Conservation (phyloP, 495 filamentous ascomycete species). For the Endocarpon pusillum region DNA sequence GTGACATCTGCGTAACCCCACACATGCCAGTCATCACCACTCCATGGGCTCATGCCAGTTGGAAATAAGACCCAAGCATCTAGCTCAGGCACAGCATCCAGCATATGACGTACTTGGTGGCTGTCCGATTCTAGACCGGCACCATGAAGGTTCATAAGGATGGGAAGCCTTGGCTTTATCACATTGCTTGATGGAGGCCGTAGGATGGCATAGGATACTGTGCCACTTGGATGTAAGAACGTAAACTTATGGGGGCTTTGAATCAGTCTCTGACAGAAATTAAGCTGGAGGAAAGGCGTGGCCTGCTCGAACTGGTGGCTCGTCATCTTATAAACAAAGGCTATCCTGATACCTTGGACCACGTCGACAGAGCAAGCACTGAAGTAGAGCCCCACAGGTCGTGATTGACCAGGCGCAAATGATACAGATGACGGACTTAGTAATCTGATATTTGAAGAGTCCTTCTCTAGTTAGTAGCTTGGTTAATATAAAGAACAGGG, state of each 20-base stretch:
- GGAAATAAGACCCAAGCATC: slow-evolving; percentile 42
- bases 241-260: slow-evolving; percentile 37
- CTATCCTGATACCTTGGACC: too few species aligned
- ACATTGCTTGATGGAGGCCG: slow-evolving; percentile 33
- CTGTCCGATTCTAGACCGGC: slow-evolving; percentile 39
- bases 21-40: slow-evolving; percentile 45
- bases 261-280: slow-evolving; percentile 9
- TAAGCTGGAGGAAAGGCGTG: too few species aligned
- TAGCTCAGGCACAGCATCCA: slow-evolving; percentile 32
- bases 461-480: too few species aligned
- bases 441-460: too few species aligned
- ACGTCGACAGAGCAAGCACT: too few species aligned
- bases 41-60: slow-evolving; percentile 42
- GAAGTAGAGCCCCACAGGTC: too few species aligned
- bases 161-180: slow-evolving; percentile 15
- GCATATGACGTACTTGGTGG: slow-evolving; percentile 23
- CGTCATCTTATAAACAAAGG: too few species aligned
- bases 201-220: slow-evolving; percentile 45
- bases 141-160: slow-evolving; percentile 35
- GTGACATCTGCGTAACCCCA: slow-evolving; percentile 43
- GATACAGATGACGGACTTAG: too few species aligned
- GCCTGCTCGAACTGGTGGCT: too few species aligned
- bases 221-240: slow-evolving; percentile 35
- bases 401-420: too few species aligned
- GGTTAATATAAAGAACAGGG: too few species aligned